A percentile compares a stretch with the other conserved stretches of the same genome.
Conservation (phyloP, 208 protist genomes). For the Crithidia bombi region DNA sequence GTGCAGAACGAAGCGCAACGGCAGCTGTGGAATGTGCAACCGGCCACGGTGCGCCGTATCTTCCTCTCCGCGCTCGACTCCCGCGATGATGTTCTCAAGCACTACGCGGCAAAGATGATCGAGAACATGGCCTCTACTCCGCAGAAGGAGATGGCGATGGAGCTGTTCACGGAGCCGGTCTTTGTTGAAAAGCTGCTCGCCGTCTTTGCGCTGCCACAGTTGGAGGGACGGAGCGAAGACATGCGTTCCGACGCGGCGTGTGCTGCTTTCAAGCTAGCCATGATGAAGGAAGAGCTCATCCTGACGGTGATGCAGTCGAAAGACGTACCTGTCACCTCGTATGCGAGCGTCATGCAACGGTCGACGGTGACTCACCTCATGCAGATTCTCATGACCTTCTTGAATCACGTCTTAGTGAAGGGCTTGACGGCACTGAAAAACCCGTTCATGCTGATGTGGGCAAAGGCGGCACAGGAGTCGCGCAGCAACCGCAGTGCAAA, state of each 20-base stretch:
- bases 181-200: conserved; percentile 68
- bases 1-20: conserved; percentile 73
- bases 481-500: conserved; percentile 18
- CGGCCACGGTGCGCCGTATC: conserved; percentile 38
- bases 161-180: conserved; percentile 56
- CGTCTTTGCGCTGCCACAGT: conserved; percentile 58
- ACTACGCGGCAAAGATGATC: conserved; percentile 90
- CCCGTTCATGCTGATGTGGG: conserved; percentile 51
- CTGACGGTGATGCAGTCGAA: conserved; percentile 54
- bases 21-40: conserved; percentile 59
- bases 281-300: conserved; percentile 69
- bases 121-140: conserved; percentile 88
- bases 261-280: conserved; percentile 76
- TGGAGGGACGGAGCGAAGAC: conserved; percentile 64
- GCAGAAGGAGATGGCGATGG: conserved; percentile 51
- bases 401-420: conserved; percentile 70
- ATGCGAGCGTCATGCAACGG: conserved; percentile 48
- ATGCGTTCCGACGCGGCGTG: conserved; percentile 86
- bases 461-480: conserved; percentile 22
- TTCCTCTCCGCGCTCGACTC: conserved; percentile 62
- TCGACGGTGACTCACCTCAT: conserved; percentile 50
- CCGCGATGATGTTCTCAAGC: conserved; percentile 81
- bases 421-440: conserved; percentile 59
- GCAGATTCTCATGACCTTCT: conserved; percentile 83
- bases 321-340: conserved; percentile 52